phyloP scores from a whole-genome alignment of 192 early-diverging fungal genomes.

The Coemansia nantahalensis region DNA sequence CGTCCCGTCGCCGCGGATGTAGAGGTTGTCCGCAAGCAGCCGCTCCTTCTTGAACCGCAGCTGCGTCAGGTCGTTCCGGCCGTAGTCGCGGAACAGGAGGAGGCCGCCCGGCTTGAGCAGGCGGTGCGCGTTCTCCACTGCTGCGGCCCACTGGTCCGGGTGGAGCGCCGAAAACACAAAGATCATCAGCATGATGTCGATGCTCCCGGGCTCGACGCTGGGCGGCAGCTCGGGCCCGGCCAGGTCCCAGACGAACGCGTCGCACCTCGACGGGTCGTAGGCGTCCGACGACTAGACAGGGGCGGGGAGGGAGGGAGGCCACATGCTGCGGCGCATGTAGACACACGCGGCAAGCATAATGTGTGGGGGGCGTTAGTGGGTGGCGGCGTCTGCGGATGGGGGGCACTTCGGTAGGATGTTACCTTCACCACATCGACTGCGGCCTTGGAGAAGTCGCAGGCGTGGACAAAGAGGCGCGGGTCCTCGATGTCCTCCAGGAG shows the following conservation, averaged over 20 bases:
- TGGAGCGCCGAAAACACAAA: conserved; percentile 81
- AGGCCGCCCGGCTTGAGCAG: conserved; percentile 76
- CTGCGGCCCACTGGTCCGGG: conserved; percentile 65
- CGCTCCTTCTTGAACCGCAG: conserved; percentile 73
- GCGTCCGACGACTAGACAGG: conserved; percentile 47
- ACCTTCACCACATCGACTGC: conserved; percentile 77
- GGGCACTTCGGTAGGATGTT: not conserved
- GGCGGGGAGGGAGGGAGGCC: too few species aligned
- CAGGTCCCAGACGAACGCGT: conserved; percentile 76
- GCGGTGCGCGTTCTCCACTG: conserved; percentile 61
- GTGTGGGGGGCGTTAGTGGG: too few species aligned
- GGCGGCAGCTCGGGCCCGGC: conserved; percentile 57
- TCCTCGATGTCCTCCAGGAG: conserved; percentile 59
- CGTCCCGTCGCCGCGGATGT: conserved; percentile 79
- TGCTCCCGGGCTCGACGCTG: conserved; percentile 57
- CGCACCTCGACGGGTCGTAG: conserved; percentile 61
- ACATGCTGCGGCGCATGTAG: too few species aligned
- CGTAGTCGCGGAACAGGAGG: conserved; percentile 78
- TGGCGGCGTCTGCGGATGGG: too few species aligned
- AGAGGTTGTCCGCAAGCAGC: conserved; percentile 72
- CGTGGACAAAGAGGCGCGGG: conserved; percentile 67
- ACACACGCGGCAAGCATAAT: too few species aligned
- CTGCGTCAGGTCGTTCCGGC: conserved; percentile 79
- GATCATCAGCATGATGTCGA: conserved; percentile 77
- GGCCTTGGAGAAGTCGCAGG: conserved; percentile 68